Percentiles rank a stretch among this genome's conserved stretches.
These are phyloP conservation scores for Pisolithus thermaeus DNA, from an alignment of 1,284 basidiomycete species.

Conservation along the genomic window DNA sequence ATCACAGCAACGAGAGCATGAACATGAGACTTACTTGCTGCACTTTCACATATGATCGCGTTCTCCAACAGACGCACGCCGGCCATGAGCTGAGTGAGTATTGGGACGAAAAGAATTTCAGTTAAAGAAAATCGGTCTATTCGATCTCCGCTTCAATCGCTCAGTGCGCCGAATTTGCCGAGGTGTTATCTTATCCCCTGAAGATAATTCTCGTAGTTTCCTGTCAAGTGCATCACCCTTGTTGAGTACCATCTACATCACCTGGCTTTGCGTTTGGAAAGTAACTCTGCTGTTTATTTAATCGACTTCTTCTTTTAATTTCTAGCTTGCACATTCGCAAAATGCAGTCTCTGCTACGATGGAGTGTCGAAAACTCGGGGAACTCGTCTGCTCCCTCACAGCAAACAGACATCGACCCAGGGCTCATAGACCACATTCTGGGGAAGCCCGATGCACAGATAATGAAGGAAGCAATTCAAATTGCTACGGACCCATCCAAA, in stretches of 20 bases:
- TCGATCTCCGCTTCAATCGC: not conserved
- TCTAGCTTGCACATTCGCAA: not conserved
- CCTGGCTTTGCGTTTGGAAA: not conserved
- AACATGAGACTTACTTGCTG: conserved; percentile 21
- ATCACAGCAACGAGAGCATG: conserved; percentile 29
- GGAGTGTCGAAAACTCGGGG: conserved; percentile 65
- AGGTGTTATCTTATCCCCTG: not conserved
- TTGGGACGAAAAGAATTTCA: not conserved
- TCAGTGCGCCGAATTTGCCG: not conserved
- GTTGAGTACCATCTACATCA: not conserved
- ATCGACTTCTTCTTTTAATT: not conserved
- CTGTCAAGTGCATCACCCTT: not conserved
- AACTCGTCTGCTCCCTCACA: conserved; percentile 30
- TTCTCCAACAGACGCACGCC: not conserved
- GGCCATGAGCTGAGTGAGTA: not conserved
- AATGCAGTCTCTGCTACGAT: conserved; percentile 73
- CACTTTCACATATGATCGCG: not conserved
- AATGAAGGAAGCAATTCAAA: conserved; percentile 83
- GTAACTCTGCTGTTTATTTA: too few species aligned
- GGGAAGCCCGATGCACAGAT: conserved; percentile 80
- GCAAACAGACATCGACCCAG: conserved; percentile 61
- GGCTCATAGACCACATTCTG: conserved; percentile 80
- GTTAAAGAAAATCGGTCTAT: not conserved
- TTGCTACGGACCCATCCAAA: conserved; percentile 60
- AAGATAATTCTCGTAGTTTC: conserved; percentile 20